Evolutionary conservation across 1,139 yeast species (phyloP).

Genomic region (Lodderomyces beijingensis): DNA sequence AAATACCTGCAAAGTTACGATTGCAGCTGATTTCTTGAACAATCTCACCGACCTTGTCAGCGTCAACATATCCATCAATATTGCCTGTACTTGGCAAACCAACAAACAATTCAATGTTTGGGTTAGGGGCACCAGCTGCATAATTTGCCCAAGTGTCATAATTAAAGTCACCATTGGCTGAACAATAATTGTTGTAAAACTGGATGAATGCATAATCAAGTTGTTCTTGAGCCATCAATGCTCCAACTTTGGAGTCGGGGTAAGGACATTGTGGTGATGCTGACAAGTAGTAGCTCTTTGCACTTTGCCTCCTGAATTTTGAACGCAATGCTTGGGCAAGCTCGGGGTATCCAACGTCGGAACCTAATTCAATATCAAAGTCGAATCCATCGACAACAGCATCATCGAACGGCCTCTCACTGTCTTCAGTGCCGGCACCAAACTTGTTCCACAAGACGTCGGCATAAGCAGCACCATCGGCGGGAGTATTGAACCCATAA

Average conservation of each 20-base stretch:
- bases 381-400: slow-evolving; percentile 42
- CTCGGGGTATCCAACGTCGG: slow-evolving; percentile 57
- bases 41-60: slow-evolving; percentile 10
- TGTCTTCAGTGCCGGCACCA: slow-evolving; percentile 75
- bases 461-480: slow-evolving; percentile 65
- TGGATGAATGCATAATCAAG: slow-evolving; percentile 87
- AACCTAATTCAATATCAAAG: slow-evolving; percentile 39
- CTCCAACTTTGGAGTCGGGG: slow-evolving; percentile 83
- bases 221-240: slow-evolving; percentile 53
- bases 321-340: slow-evolving; percentile 57
- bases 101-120: slow-evolving; percentile 33
- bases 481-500: slow-evolving; percentile 65
- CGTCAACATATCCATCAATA: slow-evolving; percentile 11
- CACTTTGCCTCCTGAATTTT: slow-evolving; percentile 37
- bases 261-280: slow-evolving; percentile 95
- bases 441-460: slow-evolving; percentile 74
- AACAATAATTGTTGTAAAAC: slow-evolving; percentile 88
- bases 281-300: slow-evolving; percentile 67
- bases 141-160: slow-evolving; percentile 78
- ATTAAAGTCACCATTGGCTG: slow-evolving; percentile 58
- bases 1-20: slow-evolving; percentile 72
- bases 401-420: slow-evolving; percentile 66
- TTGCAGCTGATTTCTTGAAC: slow-evolving; percentile 37
- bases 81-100: slow-evolving; percentile 13
- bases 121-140: slow-evolving; percentile 38